A percentile compares a stretch with the other conserved stretches of the same genome.
Evolutionary conservation across 768 basidiomycete genomes (phyloP).

Genomic region (Macrolepiota albuminosa): DNA sequence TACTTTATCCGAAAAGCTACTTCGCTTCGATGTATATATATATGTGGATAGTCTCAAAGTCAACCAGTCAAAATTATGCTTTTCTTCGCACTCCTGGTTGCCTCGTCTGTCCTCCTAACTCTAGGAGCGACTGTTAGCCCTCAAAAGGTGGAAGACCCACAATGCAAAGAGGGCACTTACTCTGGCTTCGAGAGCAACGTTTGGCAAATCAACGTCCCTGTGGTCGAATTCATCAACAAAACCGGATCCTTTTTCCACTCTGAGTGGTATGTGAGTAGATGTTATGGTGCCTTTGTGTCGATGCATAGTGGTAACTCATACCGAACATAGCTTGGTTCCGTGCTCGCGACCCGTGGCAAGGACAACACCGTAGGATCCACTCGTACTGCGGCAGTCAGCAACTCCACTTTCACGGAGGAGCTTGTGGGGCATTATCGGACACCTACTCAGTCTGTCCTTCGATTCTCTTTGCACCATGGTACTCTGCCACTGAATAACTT

Average conservation of each 20-base stretch:
- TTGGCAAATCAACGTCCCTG: constrained; percentile 9
- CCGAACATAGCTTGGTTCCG: not conserved
- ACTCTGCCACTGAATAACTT: not conserved
- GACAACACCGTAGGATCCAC: constrained; percentile 9
- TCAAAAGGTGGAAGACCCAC: not conserved
- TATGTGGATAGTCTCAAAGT: not conserved
- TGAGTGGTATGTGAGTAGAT: constrained; percentile 15
- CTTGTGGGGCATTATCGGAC: constrained; percentile 5
- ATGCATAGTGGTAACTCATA: not conserved
- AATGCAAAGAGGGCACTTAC: constrained; percentile 2
- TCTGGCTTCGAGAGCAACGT: constrained; percentile 10
- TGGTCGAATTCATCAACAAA: constrained; percentile 5
- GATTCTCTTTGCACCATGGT: not conserved
- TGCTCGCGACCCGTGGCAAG: constrained; percentile 4
- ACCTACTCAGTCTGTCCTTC: constrained; percentile 3
- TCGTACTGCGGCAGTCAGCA: not conserved
- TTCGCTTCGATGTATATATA: not conserved
- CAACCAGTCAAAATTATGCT: not conserved
- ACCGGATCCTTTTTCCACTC: constrained; percentile 11
- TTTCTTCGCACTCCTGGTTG: not conserved
- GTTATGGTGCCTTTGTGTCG: not conserved
- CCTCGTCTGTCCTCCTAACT: not conserved
- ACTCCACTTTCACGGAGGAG: constrained; percentile 3
- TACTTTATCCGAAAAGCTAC: not conserved
- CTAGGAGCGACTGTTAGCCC: not conserved